Percentiles rank a stretch among this genome's conserved stretches.
Evolutionary conservation across 2,329 filamentous ascomycete species (phyloP).

Genomic region (Aspergillus tamarii): DNA sequence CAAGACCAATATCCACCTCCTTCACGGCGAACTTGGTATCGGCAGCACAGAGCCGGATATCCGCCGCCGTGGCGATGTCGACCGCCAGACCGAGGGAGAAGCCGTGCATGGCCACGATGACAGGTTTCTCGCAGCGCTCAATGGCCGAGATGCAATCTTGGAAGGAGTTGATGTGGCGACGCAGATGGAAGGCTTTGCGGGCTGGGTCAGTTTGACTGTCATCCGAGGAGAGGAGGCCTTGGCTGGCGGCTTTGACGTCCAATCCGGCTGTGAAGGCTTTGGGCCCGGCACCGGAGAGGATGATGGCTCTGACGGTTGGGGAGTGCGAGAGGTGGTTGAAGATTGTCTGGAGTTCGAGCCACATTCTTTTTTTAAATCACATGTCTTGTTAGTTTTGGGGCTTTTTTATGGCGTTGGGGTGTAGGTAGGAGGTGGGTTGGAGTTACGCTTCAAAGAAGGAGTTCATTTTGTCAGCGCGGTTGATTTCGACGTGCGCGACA

Average conservation of each 20-base stretch:
- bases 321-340: conserved; percentile 74
- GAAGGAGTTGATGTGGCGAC: conserved; percentile 75
- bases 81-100: conserved; percentile 77
- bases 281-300: conserved; percentile 80
- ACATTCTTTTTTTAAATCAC: conserved; percentile 62
- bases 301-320: conserved; percentile 71
- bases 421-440: too few relatives aligned
- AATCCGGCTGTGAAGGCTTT: conserved; percentile 84
- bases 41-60: conserved; percentile 45
- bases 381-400: background rate
- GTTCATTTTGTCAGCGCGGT: conserved; percentile 84
- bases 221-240: conserved; percentile 51
- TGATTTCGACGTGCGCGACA: conserved; percentile 91
- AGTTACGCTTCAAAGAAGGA: conserved; percentile 72
- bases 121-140: conserved; percentile 89
- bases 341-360: conserved; percentile 75
- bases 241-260: conserved; percentile 73
- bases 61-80: conserved; percentile 56
- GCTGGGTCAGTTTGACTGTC: conserved; percentile 58
- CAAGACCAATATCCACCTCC: conserved; percentile 54
- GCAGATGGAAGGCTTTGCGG: conserved; percentile 63
- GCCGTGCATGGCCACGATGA: conserved; percentile 80
- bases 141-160: conserved; percentile 76
- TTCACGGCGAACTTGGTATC: conserved; percentile 48
- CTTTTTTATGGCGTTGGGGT: background rate